Conservation (phyloP, 2,329 filamentous ascomycete genomes). For the Esteya vermicola region DNA sequence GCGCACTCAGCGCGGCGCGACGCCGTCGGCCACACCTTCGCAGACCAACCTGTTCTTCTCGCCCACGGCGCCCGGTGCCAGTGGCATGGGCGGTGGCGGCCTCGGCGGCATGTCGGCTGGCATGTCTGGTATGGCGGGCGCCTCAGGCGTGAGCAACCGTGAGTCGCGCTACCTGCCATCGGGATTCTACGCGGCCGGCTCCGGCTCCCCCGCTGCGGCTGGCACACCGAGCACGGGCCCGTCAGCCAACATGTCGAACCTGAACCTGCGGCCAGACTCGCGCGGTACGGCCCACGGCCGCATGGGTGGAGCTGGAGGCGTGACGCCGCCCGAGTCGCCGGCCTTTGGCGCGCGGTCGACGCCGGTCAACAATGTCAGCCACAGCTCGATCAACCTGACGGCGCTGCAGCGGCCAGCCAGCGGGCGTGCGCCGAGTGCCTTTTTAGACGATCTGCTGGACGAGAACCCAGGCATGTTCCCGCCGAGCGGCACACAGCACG, state of each 20-base stretch:
- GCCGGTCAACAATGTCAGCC: constrained; percentile 31
- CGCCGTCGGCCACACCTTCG: constrained; percentile 42
- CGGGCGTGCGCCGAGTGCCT: constrained; percentile 71
- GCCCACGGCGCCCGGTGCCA: constrained; percentile 55
- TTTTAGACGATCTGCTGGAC: constrained; percentile 79
- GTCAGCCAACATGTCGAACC: constrained; percentile 46
- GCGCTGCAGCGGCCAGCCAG: constrained; percentile 46
- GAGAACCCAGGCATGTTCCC: constrained; percentile 46
- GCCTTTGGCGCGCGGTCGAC: constrained; percentile 27
- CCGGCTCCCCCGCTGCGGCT: constrained; percentile 30
- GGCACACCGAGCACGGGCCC: constrained; percentile 20
- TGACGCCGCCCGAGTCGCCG: constrained; percentile 50
- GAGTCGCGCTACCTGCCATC: constrained; percentile 74
- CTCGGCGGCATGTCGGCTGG: constrained; percentile 11
- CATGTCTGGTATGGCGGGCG: no score
- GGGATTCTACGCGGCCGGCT: constrained; percentile 71
- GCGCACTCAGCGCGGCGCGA: constrained; percentile 35
- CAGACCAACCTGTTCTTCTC: constrained; percentile 81
- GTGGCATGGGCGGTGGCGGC: constrained; percentile 32
- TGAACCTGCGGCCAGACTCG: constrained; percentile 47
- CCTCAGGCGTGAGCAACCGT: no score
- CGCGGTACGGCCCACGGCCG: constrained; percentile 33
- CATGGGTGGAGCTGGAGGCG: no score
- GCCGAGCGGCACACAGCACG: constrained; percentile 17
- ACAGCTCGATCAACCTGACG: constrained; percentile 46